phyloP scores from a whole-genome alignment of 805 yeast species.

The Kodamaea hsintzibuensis region DNA sequence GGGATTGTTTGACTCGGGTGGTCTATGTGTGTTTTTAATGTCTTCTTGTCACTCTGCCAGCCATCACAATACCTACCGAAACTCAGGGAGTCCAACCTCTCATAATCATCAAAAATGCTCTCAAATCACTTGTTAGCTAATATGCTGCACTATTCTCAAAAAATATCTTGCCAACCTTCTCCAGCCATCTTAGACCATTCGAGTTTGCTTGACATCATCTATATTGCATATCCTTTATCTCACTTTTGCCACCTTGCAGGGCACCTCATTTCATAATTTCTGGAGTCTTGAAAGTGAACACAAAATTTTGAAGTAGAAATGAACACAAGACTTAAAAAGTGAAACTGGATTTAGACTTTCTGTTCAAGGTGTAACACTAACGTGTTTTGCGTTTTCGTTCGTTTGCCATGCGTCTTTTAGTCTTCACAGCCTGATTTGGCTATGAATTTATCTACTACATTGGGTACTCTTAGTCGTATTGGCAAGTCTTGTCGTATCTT shows the following conservation, averaged over 20 bases:
- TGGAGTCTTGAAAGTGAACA: no score
- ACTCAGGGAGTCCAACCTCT: no score
- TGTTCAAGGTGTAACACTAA: not conserved
- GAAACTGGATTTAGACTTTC: not conserved
- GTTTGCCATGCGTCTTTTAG: not conserved
- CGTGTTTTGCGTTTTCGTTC: not conserved
- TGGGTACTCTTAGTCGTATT: no score
- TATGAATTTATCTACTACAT: no score
- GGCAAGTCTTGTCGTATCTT: no score
- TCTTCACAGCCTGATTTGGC: not conserved
- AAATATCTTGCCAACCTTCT: not conserved
- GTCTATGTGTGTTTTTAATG: no score
- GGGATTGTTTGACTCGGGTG: no score
- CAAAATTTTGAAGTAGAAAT: not conserved
- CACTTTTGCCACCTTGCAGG: not conserved
- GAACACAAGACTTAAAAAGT: not conserved
- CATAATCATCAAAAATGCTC: no score
- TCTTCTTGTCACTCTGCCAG: no score
- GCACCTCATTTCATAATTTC: no score
- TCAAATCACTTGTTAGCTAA: not conserved
- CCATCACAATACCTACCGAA: no score
- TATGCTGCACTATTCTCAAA: not conserved
- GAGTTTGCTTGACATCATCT: not conserved
- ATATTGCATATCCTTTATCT: not conserved
- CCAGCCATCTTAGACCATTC: not conserved